These are phyloP conservation scores for Eucalyptus sideroxylon DNA, from an alignment of 345 rosid genomes.

Conservation along the genomic window DNA sequence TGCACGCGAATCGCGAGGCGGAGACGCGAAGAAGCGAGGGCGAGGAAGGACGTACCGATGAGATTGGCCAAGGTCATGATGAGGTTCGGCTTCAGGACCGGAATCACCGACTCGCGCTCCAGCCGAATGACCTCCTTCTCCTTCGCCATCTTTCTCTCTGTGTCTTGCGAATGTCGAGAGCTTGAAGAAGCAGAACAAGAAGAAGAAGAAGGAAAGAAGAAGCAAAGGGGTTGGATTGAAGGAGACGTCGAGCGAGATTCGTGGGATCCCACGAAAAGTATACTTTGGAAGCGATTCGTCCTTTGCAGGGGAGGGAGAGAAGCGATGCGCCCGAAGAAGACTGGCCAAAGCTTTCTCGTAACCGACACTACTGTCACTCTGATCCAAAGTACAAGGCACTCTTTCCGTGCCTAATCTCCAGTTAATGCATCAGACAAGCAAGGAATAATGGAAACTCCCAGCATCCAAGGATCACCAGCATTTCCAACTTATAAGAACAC, in stretches of 20 bases:
- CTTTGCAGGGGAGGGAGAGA: not conserved
- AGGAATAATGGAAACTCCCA: not conserved
- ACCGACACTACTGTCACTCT: not conserved
- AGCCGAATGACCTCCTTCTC: constrained; percentile 65
- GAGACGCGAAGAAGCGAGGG: not conserved
- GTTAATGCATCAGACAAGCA: not conserved
- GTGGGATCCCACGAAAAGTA: not conserved
- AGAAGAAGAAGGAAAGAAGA: not conserved
- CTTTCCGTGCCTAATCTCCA: not conserved
- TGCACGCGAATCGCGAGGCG: not conserved
- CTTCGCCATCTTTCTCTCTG: not conserved
- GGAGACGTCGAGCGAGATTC: constrained; percentile 2
- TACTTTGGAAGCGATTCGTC: not conserved
- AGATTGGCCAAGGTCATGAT: constrained; percentile 89
- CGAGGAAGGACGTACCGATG: constrained; percentile 30
- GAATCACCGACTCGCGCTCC: constrained; percentile 89
- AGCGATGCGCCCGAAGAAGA: not conserved
- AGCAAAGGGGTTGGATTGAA: not conserved
- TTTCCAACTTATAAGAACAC: not conserved
- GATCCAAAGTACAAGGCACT: not conserved
- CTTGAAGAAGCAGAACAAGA: not conserved
- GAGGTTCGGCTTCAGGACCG: constrained; percentile 82
- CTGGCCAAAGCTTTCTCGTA: not conserved
- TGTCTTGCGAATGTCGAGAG: not conserved
- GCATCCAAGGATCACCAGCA: not conserved